Conservation (phyloP, 768 basidiomycete species). For the Crepidotus variabilis region DNA sequence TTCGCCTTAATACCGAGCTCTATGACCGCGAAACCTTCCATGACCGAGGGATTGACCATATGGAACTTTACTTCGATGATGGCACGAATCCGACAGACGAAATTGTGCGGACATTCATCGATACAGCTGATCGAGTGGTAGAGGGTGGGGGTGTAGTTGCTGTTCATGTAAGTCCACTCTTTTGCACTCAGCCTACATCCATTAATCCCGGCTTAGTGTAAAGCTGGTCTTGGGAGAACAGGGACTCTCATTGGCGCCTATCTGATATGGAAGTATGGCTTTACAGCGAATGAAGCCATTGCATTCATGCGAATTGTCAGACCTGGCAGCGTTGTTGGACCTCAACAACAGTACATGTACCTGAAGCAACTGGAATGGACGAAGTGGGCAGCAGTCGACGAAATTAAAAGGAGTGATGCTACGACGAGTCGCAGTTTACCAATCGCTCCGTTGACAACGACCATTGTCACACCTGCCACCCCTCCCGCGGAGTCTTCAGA, state of each 20-base stretch:
- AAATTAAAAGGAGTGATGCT: conserved; percentile 52
- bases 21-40: conserved; percentile 82
- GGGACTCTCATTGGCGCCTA: conserved; percentile 98
- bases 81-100: conserved; percentile 97
- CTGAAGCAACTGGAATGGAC: conserved; percentile 92
- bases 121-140: conserved; percentile 75
- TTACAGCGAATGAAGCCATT: conserved; percentile 93
- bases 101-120: conserved; percentile 89
- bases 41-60: conserved; percentile 82
- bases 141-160: conserved; percentile 79
- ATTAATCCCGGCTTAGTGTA: conserved; percentile 54
- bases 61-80: conserved; percentile 96
- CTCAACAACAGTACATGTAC: conserved; percentile 93
- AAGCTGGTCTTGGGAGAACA: conserved; percentile 94
- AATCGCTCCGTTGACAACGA: conserved; percentile 29
- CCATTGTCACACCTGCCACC: conserved; percentile 68
- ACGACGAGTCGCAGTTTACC: background rate
- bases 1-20: conserved; percentile 89
- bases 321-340: conserved; percentile 90
- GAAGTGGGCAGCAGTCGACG: conserved; percentile 89
- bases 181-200: conserved; percentile 10
- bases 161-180: conserved; percentile 64
- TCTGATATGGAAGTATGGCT: conserved; percentile 97
- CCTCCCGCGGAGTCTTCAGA: conserved; percentile 71
- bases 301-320: conserved; percentile 98